These are phyloP conservation scores for Aureoboletus auriporus DNA, from an alignment of 768 basidiomycete species.

Conservation along the genomic window DNA sequence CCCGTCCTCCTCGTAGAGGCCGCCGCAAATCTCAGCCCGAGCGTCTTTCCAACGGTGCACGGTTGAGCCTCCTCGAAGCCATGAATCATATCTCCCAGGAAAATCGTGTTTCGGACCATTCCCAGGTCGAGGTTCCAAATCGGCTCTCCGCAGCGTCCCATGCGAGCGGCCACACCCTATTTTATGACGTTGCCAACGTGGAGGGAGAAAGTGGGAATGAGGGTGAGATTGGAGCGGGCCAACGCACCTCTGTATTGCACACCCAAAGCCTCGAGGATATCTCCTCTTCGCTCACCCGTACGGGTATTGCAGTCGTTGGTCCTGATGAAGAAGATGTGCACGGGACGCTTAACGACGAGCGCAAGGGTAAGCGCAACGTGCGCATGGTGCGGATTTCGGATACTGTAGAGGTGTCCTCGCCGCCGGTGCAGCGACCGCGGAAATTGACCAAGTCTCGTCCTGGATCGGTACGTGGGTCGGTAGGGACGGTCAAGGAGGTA, in stretches of 20 bases:
- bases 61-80: slow-evolving; percentile 27
- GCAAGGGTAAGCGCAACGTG: slow-evolving; percentile 16
- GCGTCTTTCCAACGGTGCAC: slow-evolving; percentile 15
- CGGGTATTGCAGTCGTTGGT: slow-evolving; percentile 12
- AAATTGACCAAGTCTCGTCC: slow-evolving; percentile 23
- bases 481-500: not conserved
- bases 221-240: not conserved
- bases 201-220: not conserved
- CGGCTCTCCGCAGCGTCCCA: slow-evolving; percentile 23
- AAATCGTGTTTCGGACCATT: slow-evolving; percentile 1
- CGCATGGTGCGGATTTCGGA: slow-evolving; percentile 25
- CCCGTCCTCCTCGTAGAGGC: slow-evolving; percentile 12
- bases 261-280: slow-evolving; percentile 25
- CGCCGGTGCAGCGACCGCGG: slow-evolving; percentile 12
- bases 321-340: not conserved
- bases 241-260: not conserved
- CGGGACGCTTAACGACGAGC: not conserved
- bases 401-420: slow-evolving; percentile 16
- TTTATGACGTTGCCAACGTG: slow-evolving; percentile 18
- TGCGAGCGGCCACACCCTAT: slow-evolving; percentile 25
- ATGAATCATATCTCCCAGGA: slow-evolving; percentile 25
- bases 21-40: slow-evolving; percentile 26
- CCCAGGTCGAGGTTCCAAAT: slow-evolving; percentile 8
- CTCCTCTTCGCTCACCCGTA: slow-evolving; percentile 17
- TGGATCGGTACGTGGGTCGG: not conserved